These are phyloP conservation scores for Neoascochyta sp. DNA, from an alignment of 2,329 filamentous ascomycete genomes.

Conservation along the genomic window DNA sequence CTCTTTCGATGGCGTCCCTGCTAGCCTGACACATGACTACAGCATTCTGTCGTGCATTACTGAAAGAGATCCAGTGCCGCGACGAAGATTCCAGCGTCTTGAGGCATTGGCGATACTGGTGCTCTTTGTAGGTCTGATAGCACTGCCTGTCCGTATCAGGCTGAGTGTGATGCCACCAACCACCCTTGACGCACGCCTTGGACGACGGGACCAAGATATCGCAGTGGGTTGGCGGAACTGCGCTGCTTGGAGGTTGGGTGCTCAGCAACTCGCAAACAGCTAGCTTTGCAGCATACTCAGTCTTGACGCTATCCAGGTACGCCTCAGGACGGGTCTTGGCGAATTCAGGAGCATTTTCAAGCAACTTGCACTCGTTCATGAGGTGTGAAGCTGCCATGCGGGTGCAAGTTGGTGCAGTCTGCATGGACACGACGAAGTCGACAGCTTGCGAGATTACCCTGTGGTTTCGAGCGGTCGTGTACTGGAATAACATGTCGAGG, in stretches of 20 bases:
- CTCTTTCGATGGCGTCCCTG: slow-evolving; percentile 56
- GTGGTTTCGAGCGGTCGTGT: slow-evolving; percentile 21
- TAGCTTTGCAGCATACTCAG: slow-evolving; percentile 59
- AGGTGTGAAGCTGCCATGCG: slow-evolving; percentile 51
- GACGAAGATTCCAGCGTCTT: slow-evolving; percentile 51
- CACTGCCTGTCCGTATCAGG: slow-evolving; percentile 24
- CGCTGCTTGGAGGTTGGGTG: slow-evolving; percentile 38
- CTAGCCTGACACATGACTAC: slow-evolving; percentile 60
- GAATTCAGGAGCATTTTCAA: slow-evolving; percentile 38
- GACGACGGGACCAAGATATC: slow-evolving; percentile 45
- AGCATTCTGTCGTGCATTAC: slow-evolving; percentile 59
- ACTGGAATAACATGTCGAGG: slow-evolving; percentile 18
- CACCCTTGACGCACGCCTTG: slow-evolving; percentile 25
- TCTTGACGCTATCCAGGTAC: slow-evolving; percentile 43
- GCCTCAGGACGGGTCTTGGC: slow-evolving; percentile 23
- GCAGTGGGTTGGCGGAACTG: slow-evolving; percentile 51
- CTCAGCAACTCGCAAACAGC: slow-evolving; percentile 61
- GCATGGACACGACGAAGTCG: slow-evolving; percentile 22
- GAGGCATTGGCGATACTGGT: slow-evolving; percentile 50
- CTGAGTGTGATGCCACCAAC: slow-evolving; percentile 19
- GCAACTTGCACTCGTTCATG: slow-evolving; percentile 52
- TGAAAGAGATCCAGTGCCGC: slow-evolving; percentile 63
- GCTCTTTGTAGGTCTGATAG: slow-evolving; percentile 31
- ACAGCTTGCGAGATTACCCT: slow-evolving; percentile 22
- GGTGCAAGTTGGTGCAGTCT: slow-evolving; percentile 44